These are phyloP conservation scores for Conoideocrella luteorostrata DNA, from an alignment of 2,329 filamentous ascomycete species.

Conservation along the genomic window DNA sequence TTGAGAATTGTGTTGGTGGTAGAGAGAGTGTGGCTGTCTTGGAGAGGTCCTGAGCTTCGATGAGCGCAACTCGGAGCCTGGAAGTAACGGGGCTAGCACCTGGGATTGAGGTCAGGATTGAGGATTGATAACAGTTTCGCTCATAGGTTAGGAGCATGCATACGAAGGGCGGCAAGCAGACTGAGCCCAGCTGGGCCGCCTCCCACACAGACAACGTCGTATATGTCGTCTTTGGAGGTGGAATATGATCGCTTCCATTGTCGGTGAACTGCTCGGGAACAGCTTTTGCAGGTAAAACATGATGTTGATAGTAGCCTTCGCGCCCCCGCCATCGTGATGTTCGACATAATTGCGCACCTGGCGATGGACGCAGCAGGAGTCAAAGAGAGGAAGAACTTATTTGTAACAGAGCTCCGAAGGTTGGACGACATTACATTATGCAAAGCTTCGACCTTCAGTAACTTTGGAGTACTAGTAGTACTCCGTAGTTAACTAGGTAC, in stretches of 20 bases:
- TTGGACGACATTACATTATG: slow-evolving; percentile 2
- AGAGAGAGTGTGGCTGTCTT: slow-evolving; percentile 62
- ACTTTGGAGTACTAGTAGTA: too few relatives aligned
- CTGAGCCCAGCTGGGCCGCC: slow-evolving; percentile 86
- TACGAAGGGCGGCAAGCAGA: slow-evolving; percentile 70
- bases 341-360: neutral
- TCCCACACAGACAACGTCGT: slow-evolving; percentile 88
- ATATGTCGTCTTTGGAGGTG: slow-evolving; percentile 59
- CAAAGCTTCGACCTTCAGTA: neutral
- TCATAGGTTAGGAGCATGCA: too few relatives aligned
- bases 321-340: slow-evolving; percentile 19
- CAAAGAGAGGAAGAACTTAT: neutral
- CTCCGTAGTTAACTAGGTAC: too few relatives aligned
- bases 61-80: slow-evolving; percentile 74
- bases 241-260: slow-evolving; percentile 36
- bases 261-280: slow-evolving; percentile 31
- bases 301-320: slow-evolving; percentile 19
- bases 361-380: neutral
- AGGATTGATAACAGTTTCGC: neutral
- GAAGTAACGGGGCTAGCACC: slow-evolving; percentile 70
- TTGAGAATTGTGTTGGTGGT: slow-evolving; percentile 68
- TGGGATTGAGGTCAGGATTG: slow-evolving; percentile 27
- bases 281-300: slow-evolving; percentile 41
- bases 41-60: slow-evolving; percentile 81
- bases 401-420: neutral